These are phyloP conservation scores for Boletus rex-veris DNA, from an alignment of 768 basidiomycete species.

Conservation along the genomic window DNA sequence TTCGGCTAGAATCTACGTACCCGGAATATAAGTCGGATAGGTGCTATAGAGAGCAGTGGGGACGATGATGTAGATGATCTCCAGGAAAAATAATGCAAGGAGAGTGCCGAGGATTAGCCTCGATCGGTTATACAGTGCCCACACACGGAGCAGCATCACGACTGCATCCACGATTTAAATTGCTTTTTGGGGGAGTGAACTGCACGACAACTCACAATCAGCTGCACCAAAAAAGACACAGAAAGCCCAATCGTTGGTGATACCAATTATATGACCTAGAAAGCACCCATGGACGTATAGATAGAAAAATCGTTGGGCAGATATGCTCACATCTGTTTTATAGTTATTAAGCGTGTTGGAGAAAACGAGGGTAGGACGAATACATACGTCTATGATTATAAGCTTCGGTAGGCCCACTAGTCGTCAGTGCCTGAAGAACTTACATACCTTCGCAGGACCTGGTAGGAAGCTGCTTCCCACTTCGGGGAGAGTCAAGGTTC, in stretches of 20 bases:
- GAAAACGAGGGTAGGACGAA: too few relatives aligned
- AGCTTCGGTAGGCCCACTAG: too few relatives aligned
- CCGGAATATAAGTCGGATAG: too few relatives aligned
- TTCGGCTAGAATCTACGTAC: too few relatives aligned
- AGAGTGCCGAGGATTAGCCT: background rate
- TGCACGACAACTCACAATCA: background rate
- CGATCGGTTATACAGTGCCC: background rate
- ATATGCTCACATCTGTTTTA: too few relatives aligned
- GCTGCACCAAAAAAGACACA: slow-evolving; percentile 3
- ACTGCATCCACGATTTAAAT: too few relatives aligned
- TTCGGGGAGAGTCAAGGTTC: background rate
- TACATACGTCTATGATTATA: too few relatives aligned
- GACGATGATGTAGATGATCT: too few relatives aligned
- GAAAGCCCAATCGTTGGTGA: background rate
- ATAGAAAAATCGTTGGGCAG: too few relatives aligned
- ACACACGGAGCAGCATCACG: background rate
- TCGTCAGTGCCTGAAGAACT: background rate
- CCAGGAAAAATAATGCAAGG: too few relatives aligned
- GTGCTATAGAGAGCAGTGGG: background rate
- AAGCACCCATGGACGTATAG: background rate
- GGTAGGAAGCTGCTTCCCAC: slow-evolving; percentile 10
- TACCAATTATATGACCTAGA: background rate
- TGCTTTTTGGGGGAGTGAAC: background rate
- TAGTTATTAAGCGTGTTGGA: too few relatives aligned
- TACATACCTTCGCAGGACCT: slow-evolving; percentile 1